Evolutionary conservation across 768 basidiomycete genomes (phyloP).

Genomic region (Suillus americanus): DNA sequence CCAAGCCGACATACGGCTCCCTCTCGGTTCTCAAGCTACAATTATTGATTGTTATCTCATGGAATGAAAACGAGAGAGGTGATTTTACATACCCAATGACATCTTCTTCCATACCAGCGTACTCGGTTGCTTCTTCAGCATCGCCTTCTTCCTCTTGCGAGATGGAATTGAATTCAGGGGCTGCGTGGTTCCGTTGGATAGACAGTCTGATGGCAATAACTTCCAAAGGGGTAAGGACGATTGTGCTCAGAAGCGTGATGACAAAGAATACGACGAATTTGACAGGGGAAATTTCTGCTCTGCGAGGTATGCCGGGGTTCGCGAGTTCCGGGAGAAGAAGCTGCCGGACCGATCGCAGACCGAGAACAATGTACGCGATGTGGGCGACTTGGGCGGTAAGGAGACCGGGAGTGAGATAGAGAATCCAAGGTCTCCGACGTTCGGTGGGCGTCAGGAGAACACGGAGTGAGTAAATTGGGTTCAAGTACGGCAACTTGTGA

Average conservation of each 20-base stretch:
- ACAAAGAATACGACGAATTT: conserved; percentile 56
- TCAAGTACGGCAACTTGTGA: conserved; percentile 67
- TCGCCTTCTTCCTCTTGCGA: conserved; percentile 73
- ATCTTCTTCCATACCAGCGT: conserved; percentile 71
- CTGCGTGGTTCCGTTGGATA: conserved; percentile 82
- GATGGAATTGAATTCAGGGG: conserved; percentile 71
- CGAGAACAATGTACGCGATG: conserved; percentile 44
- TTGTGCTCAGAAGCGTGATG: conserved; percentile 55
- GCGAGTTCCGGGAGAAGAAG: conserved; percentile 59
- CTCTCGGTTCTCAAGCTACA: conserved; percentile 69
- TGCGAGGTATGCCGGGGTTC: conserved; percentile 31
- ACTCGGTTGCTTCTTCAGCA: conserved; percentile 58
- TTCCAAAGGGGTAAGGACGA: conserved; percentile 71
- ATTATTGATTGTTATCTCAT: background rate
- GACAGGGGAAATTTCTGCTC: conserved; percentile 45
- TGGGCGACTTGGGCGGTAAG: conserved; percentile 44
- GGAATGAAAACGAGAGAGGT: background rate
- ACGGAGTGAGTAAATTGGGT: conserved; percentile 57
- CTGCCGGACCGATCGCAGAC: conserved; percentile 42
- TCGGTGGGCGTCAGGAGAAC: conserved; percentile 81
- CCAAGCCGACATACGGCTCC: conserved; percentile 74
- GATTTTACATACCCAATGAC: conserved; percentile 68
- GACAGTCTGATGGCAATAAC: conserved; percentile 78
- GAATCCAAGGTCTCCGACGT: conserved; percentile 71
- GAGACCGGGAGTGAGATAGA: conserved; percentile 78